A percentile compares a stretch with the other conserved stretches of the same genome.
phyloP scores from a whole-genome alignment of 805 yeast genomes.

The Schwanniomyces yamadae region DNA sequence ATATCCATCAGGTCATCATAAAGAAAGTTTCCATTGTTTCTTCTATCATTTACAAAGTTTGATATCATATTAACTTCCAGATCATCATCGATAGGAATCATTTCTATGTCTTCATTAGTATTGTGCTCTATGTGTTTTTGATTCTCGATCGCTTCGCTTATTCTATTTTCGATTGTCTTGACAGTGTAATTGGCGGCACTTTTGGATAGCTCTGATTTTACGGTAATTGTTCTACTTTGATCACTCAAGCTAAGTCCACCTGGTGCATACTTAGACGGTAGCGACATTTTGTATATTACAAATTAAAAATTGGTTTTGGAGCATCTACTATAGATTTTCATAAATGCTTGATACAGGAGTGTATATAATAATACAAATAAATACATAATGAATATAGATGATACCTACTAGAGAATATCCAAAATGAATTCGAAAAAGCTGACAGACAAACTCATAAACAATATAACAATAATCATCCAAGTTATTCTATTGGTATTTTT shows the following conservation, averaged over 20 bases:
- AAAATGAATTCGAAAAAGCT: slow-evolving; percentile 66
- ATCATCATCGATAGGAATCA: slow-evolving; percentile 49
- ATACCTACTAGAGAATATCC: slow-evolving; percentile 46
- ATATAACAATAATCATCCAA: slow-evolving; percentile 81
- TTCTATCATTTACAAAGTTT: slow-evolving; percentile 23
- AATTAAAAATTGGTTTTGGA: too few species aligned
- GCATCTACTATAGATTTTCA: too few species aligned
- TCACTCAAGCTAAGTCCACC: slow-evolving; percentile 29
- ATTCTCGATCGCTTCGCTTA: slow-evolving; percentile 19
- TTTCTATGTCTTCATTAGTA: slow-evolving; percentile 36
- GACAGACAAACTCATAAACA: slow-evolving; percentile 74
- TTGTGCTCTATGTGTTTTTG: slow-evolving; percentile 2
- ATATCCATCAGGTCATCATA: slow-evolving; percentile 17
- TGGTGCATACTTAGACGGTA: slow-evolving; percentile 41
- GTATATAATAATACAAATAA: too few species aligned
- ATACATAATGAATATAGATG: too few species aligned
- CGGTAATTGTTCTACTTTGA: slow-evolving; percentile 23
- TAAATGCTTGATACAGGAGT: too few species aligned
- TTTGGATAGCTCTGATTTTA: slow-evolving; percentile 15
- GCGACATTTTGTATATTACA: slow-evolving; percentile 14
- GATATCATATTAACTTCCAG: slow-evolving; percentile 45
- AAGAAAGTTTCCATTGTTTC: slow-evolving; percentile 8
- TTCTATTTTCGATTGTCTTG: slow-evolving; percentile 23
- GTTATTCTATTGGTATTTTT: slow-evolving; percentile 89
- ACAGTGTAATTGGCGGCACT: slow-evolving; percentile 22